phyloP scores from a whole-genome alignment of 2,329 filamentous ascomycete species.

The Cyphellophora europaea region DNA sequence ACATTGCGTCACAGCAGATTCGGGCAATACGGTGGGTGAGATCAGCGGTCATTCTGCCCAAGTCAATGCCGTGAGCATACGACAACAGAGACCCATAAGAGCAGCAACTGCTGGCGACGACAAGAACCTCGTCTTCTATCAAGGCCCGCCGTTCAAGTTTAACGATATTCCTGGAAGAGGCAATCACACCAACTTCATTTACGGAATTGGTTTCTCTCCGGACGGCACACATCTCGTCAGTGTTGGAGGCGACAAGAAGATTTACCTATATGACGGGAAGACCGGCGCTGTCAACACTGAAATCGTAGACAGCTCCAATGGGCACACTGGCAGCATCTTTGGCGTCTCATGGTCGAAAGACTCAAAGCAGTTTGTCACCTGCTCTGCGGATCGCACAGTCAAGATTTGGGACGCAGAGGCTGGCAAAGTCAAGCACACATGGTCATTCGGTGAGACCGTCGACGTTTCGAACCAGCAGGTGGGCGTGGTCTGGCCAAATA shows the following conservation, averaged over 20 bases:
- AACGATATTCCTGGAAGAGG: slow-evolving; percentile 59
- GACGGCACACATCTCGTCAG: slow-evolving; percentile 75
- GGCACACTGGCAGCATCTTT: slow-evolving; percentile 88
- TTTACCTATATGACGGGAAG: slow-evolving; percentile 94
- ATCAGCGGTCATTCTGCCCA: slow-evolving; percentile 83
- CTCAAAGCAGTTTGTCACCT: slow-evolving; percentile 77
- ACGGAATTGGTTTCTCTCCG: slow-evolving; percentile 79
- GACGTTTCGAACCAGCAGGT: slow-evolving; percentile 82
- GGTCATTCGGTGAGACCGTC: slow-evolving; percentile 66
- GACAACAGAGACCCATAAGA: slow-evolving; percentile 79
- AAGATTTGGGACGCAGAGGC: slow-evolving; percentile 86
- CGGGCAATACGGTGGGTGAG: slow-evolving; percentile 91
- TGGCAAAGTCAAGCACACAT: slow-evolving; percentile 67
- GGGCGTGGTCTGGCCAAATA: slow-evolving; percentile 79
- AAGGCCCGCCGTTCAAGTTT: slow-evolving; percentile 94
- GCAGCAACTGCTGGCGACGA: slow-evolving; percentile 90
- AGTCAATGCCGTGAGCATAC: slow-evolving; percentile 84
- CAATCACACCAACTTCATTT: slow-evolving; percentile 80
- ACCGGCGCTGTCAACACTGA: slow-evolving; percentile 72
- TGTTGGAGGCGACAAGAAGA: slow-evolving; percentile 83
- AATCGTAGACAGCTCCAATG: slow-evolving; percentile 62
- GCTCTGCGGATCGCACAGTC: slow-evolving; percentile 88
- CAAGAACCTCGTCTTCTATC: slow-evolving; percentile 79
- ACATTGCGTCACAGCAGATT: slow-evolving; percentile 89
- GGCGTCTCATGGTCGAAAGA: slow-evolving; percentile 83